phyloP scores from a whole-genome alignment of 108 stramenopile genomes.

The Nitzschia palea region DNA sequence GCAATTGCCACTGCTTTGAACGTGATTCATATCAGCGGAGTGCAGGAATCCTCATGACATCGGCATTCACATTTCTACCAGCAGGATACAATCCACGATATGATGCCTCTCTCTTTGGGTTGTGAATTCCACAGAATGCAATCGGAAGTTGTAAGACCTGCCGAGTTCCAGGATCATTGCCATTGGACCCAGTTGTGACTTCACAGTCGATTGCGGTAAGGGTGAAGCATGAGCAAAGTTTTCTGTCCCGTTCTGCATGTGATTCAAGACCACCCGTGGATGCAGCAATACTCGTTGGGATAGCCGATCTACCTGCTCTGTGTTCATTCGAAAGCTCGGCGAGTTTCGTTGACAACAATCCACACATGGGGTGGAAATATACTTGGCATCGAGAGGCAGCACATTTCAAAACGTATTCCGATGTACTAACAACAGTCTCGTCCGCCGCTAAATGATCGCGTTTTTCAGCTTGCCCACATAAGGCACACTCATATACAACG shows the following conservation, averaged over 20 bases:
- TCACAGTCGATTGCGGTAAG: slow-evolving; percentile 34
- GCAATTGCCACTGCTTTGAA: too few species aligned
- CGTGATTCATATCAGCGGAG: background rate
- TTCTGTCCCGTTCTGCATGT: slow-evolving; percentile 43
- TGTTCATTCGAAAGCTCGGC: slow-evolving; percentile 1
- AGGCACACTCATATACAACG: slow-evolving; percentile 33
- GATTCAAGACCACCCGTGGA: too few species aligned
- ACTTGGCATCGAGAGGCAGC: slow-evolving; percentile 66
- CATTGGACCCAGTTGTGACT: background rate
- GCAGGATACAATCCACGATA: slow-evolving; percentile 63
- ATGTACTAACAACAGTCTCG: background rate
- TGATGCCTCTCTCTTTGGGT: slow-evolving; percentile 47
- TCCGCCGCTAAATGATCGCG: background rate
- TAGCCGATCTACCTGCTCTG: slow-evolving; percentile 3
- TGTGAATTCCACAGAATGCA: slow-evolving; percentile 76
- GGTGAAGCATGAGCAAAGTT: slow-evolving; percentile 57
- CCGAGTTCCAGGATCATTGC: slow-evolving; percentile 11
- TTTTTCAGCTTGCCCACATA: slow-evolving; percentile 65
- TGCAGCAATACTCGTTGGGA: too few species aligned
- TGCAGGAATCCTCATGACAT: slow-evolving; percentile 17
- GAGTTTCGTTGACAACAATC: slow-evolving; percentile 48
- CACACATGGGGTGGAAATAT: slow-evolving; percentile 83
- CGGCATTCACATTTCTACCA: slow-evolving; percentile 18
- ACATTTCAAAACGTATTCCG: slow-evolving; percentile 49
- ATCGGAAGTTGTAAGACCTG: slow-evolving; percentile 38